Percentiles rank a stretch among this genome's conserved stretches.
Evolutionary conservation across 768 basidiomycete species (phyloP).

Genomic region (Mrakia frigida): DNA sequence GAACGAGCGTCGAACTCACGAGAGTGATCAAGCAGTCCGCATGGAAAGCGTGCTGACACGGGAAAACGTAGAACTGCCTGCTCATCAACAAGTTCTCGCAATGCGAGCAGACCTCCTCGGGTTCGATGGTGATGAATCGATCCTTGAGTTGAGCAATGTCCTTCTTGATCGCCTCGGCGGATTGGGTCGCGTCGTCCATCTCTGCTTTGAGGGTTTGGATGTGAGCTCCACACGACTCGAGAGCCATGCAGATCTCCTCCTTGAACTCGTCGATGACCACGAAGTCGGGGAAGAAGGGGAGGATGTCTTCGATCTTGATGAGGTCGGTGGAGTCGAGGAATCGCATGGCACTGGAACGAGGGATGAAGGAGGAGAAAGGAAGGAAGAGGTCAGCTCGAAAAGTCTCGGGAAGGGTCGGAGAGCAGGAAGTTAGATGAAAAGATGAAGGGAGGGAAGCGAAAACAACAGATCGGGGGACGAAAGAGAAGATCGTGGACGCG

Average conservation of each 20-base stretch:
- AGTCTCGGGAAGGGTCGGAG: not conserved
- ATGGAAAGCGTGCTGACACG: conserved; percentile 96
- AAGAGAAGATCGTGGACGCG: not conserved
- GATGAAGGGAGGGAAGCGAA: not conserved
- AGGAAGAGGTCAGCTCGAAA: conserved; percentile 1
- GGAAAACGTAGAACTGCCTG: conserved; percentile 96
- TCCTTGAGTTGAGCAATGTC: conserved; percentile 79
- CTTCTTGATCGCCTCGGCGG: conserved; percentile 85
- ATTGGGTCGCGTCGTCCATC: conserved; percentile 92
- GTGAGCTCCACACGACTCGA: conserved; percentile 88
- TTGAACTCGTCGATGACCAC: conserved; percentile 99
- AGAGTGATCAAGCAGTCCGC: conserved; percentile 92
- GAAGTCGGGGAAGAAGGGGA: conserved; percentile 99
- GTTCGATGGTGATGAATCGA: conserved; percentile 87
- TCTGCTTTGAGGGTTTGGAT: conserved; percentile 84
- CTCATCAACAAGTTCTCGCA: conserved; percentile 72
- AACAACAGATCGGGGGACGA: not conserved
- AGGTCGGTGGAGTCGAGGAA: conserved; percentile 92
- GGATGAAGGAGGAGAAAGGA: not conserved
- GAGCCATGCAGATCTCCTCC: conserved; percentile 90
- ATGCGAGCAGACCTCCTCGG: conserved; percentile 74
- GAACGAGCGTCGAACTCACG: conserved; percentile 52
- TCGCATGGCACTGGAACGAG: conserved; percentile 71
- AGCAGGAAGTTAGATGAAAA: not conserved
- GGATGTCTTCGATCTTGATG: conserved; percentile 95